Percentiles rank a stretch among this genome's conserved stretches.
phyloP scores from a whole-genome alignment of 2,329 filamentous ascomycete species.

The Colletotrichum ledebouriae region DNA sequence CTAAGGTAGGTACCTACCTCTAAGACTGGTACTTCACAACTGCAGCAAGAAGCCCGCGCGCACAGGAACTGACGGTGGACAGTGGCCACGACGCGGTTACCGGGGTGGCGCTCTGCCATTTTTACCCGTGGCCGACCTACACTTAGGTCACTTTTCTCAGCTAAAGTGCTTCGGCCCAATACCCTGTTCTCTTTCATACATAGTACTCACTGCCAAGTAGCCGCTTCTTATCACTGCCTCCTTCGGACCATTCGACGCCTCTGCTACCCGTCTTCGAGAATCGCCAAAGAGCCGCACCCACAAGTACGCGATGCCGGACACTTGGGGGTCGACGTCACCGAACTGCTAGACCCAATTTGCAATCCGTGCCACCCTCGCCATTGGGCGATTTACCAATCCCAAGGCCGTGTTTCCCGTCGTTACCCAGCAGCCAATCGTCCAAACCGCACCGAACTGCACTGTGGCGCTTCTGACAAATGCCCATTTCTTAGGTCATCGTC shows the following conservation, averaged over 20 bases:
- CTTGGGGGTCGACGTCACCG: not conserved
- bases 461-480: not conserved
- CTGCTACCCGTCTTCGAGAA: not conserved
- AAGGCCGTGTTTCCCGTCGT: not conserved
- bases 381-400: constrained; percentile 8
- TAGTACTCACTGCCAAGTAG: constrained; percentile 3
- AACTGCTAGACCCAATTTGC: constrained; percentile 1
- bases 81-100: constrained; percentile 20
- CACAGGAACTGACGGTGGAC: constrained; percentile 3
- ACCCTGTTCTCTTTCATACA: constrained; percentile 4
- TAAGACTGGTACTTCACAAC: too few species aligned
- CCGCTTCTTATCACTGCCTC: not conserved
- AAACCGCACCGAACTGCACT: not conserved
- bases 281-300: constrained; percentile 11
- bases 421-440: not conserved
- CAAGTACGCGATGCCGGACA: not conserved
- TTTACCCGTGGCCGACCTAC: constrained; percentile 19
- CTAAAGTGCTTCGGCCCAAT: constrained; percentile 6
- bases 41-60: too few species aligned
- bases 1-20: too few species aligned
- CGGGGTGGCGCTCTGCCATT: constrained; percentile 39
- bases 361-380: constrained; percentile 14
- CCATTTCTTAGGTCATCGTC: not conserved
- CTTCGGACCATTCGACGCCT: not conserved
- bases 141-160: not conserved